A percentile compares a stretch with the other conserved stretches of the same genome.
Conservation (phyloP, 768 basidiomycete species). For the Mycena capillaripes region DNA sequence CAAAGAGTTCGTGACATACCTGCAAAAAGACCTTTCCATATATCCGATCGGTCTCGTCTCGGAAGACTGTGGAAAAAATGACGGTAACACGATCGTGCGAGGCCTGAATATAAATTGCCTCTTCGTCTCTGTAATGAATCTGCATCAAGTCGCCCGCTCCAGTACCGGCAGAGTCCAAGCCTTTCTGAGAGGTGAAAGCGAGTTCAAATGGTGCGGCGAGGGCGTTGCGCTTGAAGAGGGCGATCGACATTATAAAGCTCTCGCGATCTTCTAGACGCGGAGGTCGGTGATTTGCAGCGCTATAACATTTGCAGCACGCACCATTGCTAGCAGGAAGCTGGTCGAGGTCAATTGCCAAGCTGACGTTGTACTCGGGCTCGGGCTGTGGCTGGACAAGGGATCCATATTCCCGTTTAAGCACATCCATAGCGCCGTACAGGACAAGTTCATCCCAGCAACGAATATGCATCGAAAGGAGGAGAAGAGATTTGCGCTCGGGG, state of each 20-base stretch:
- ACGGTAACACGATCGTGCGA: conserved; percentile 96
- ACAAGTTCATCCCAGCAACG: conserved; percentile 97
- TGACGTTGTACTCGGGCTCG: conserved; percentile 93
- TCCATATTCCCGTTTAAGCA: conserved; percentile 89
- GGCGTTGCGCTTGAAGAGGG: conserved; percentile 93
- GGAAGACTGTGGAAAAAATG: conserved; percentile 96
- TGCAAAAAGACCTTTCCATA: conserved; percentile 99
- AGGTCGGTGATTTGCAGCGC: conserved; percentile 29
- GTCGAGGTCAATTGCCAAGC: conserved; percentile 89
- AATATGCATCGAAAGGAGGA: conserved; percentile 96
- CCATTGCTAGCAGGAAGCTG: conserved; percentile 86
- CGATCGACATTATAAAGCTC: conserved; percentile 82
- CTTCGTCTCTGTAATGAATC: conserved; percentile 95
- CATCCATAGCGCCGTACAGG: conserved; percentile 85
- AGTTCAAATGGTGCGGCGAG: conserved; percentile 94
- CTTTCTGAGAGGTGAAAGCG: conserved; percentile 87
- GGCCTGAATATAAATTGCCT: conserved; percentile 96
- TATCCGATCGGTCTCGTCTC: conserved; percentile 97
- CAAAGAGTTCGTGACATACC: conserved; percentile 57
- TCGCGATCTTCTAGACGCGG: conserved; percentile 76
- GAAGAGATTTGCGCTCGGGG: conserved; percentile 82
- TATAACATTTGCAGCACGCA: conserved; percentile 51
- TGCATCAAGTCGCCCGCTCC: conserved; percentile 89
- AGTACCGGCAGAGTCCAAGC: conserved; percentile 80
- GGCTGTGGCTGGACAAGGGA: conserved; percentile 72